Conservation (phyloP, 176 grass and related monocot species). For the Zoysia pacifica region DNA sequence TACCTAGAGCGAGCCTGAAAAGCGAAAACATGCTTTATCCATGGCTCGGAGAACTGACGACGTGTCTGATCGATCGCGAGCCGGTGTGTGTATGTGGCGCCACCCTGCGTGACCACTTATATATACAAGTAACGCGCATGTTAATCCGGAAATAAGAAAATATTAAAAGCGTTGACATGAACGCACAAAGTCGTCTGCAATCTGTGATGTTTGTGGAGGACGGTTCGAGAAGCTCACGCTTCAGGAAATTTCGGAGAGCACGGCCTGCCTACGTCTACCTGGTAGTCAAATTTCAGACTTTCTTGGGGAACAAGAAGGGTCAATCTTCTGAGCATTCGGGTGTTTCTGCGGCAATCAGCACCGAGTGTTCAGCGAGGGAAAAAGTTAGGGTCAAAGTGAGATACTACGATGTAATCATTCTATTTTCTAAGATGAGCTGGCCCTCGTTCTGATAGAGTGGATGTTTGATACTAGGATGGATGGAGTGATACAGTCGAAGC, state of each 20-base stretch:
- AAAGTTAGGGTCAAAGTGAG: too few species aligned
- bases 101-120: not conserved
- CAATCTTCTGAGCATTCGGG: too few species aligned
- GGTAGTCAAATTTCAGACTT: not conserved
- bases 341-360: too few species aligned
- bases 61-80: not conserved
- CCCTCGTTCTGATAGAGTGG: too few species aligned
- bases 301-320: not conserved
- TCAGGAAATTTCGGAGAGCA: not conserved
- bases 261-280: not conserved
- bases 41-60: not conserved
- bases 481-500: too few species aligned
- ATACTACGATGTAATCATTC: too few species aligned
- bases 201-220: not conserved
- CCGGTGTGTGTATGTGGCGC: not conserved
- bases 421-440: too few species aligned
- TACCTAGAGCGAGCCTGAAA: too few species aligned
- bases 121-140: not conserved
- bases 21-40: not conserved
- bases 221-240: not conserved
- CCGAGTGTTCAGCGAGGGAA: too few species aligned
- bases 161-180: not conserved
- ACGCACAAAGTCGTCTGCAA: not conserved
- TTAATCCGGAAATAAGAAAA: not conserved
- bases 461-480: too few species aligned